These are phyloP conservation scores for Thalassiosira ordinaria DNA, from an alignment of 352 stramenopile genomes.

Conservation along the genomic window DNA sequence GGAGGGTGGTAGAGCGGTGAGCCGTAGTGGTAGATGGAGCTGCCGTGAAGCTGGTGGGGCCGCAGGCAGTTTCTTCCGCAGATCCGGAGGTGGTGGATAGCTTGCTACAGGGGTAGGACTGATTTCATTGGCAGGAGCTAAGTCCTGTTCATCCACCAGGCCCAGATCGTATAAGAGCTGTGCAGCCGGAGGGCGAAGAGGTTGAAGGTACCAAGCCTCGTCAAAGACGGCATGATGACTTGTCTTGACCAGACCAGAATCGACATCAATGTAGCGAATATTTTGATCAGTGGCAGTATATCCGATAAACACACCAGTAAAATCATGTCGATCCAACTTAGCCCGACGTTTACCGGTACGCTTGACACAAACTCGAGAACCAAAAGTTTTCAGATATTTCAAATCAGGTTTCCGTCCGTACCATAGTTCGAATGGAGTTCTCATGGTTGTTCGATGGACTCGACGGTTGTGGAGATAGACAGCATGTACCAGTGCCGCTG, in stretches of 20 bases:
- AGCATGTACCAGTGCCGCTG: slow-evolving; percentile 21
- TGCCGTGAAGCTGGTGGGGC: too few relatives aligned
- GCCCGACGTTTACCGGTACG: not conserved
- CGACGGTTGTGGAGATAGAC: slow-evolving; percentile 19
- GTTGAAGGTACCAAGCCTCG: slow-evolving; percentile 26
- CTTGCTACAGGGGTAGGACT: too few relatives aligned
- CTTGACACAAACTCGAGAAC: slow-evolving; percentile 17
- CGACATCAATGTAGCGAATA: slow-evolving; percentile 12
- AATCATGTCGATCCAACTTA: slow-evolving; percentile 18
- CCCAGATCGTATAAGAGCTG: slow-evolving; percentile 26
- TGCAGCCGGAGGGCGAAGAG: not conserved
- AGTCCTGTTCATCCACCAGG: not conserved
- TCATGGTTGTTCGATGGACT: not conserved
- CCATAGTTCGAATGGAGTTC: slow-evolving; percentile 4
- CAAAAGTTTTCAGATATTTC: not conserved
- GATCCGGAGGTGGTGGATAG: too few relatives aligned
- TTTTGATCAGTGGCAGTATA: slow-evolving; percentile 17
- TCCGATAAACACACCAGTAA: slow-evolving; percentile 11
- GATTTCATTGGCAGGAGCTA: too few relatives aligned
- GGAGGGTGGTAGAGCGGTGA: not conserved
- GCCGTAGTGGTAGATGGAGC: too few relatives aligned
- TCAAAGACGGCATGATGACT: slow-evolving; percentile 3
- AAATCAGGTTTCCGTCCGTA: not conserved
- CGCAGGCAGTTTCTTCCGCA: too few relatives aligned
- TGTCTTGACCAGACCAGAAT: slow-evolving; percentile 6